phyloP scores from a whole-genome alignment of 2,329 filamentous ascomycete species.

The Pseudonectria buxi region DNA sequence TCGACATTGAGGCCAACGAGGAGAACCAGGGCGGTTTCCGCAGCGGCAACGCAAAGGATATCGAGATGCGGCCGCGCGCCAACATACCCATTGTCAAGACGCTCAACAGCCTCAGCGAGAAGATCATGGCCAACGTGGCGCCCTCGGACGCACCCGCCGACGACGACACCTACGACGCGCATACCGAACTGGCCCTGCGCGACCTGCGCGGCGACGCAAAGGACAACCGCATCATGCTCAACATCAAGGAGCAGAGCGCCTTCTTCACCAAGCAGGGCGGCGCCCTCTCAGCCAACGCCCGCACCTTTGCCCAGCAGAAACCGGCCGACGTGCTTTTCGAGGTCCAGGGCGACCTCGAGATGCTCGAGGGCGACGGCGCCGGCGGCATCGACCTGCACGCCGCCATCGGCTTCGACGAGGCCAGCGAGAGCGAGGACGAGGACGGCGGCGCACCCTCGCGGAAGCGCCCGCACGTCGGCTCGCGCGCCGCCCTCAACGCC shows the following conservation, averaged over 20 bases:
- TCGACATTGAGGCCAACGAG: slow-evolving; percentile 90
- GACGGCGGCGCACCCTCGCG: slow-evolving; percentile 25
- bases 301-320: slow-evolving; percentile 61
- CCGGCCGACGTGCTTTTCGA: slow-evolving; percentile 60
- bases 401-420: slow-evolving; percentile 62
- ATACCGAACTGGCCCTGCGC: slow-evolving; percentile 65
- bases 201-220: slow-evolving; percentile 71
- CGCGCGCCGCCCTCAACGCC: slow-evolving; percentile 55
- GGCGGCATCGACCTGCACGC: slow-evolving; percentile 54
- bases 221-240: slow-evolving; percentile 74
- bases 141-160: slow-evolving; percentile 65
- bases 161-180: slow-evolving; percentile 62
- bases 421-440: slow-evolving; percentile 62
- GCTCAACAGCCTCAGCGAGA: slow-evolving; percentile 85
- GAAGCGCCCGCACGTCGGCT: slow-evolving; percentile 57
- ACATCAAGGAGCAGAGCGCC: slow-evolving; percentile 78
- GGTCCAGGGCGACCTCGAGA: slow-evolving; percentile 56
- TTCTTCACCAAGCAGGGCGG: slow-evolving; percentile 65
- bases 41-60: slow-evolving; percentile 76
- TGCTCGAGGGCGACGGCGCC: slow-evolving; percentile 39
- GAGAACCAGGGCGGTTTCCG: slow-evolving; percentile 82
- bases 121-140: slow-evolving; percentile 82
- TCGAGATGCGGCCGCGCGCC: slow-evolving; percentile 76
- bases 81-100: slow-evolving; percentile 86
- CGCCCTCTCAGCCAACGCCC: slow-evolving; percentile 35